Conservation (phyloP, 2,329 filamentous ascomycete species). For the Botrytis elliptica region DNA sequence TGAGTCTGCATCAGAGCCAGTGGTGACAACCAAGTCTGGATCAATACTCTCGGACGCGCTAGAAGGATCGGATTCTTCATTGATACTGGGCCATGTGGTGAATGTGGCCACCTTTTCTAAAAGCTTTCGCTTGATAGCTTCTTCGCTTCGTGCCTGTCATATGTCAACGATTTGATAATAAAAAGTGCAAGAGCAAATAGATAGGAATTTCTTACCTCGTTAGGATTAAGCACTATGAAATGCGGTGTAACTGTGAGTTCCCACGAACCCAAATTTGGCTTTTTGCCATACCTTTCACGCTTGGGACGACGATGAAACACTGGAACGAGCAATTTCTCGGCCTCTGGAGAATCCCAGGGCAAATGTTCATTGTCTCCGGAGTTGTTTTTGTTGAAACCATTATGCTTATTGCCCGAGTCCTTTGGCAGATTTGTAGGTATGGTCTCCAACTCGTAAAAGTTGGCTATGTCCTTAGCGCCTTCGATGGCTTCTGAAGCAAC, state of each 20-base stretch:
- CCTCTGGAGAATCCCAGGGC: conserved; percentile 58
- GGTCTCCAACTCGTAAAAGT: conserved; percentile 75
- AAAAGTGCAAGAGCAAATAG: neutral
- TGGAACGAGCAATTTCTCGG: conserved; percentile 68
- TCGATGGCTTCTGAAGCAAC: conserved; percentile 71
- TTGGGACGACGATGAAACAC: conserved; percentile 60
- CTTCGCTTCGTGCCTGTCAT: conserved; percentile 54
- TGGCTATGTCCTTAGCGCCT: conserved; percentile 56
- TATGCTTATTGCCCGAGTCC: conserved; percentile 32
- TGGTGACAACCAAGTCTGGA: conserved; percentile 68
- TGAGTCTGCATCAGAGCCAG: conserved; percentile 62
- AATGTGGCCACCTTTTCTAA: conserved; percentile 73
- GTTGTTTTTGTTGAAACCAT: conserved; percentile 43
- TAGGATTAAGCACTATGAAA: conserved; percentile 72
- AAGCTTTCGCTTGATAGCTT: conserved; percentile 76
- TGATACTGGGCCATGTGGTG: conserved; percentile 67
- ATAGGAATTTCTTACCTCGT: conserved; percentile 57
- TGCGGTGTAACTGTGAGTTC: conserved; percentile 47
- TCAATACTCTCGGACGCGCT: conserved; percentile 56
- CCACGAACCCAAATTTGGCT: conserved; percentile 38
- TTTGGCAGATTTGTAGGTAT: conserved; percentile 73
- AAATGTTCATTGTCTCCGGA: conserved; percentile 49
- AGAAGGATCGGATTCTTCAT: conserved; percentile 40
- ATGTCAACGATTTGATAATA: conserved; percentile 20
- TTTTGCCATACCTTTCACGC: conserved; percentile 21